phyloP scores from a whole-genome alignment of 306 rosid species.

The Prunus mira region DNA sequence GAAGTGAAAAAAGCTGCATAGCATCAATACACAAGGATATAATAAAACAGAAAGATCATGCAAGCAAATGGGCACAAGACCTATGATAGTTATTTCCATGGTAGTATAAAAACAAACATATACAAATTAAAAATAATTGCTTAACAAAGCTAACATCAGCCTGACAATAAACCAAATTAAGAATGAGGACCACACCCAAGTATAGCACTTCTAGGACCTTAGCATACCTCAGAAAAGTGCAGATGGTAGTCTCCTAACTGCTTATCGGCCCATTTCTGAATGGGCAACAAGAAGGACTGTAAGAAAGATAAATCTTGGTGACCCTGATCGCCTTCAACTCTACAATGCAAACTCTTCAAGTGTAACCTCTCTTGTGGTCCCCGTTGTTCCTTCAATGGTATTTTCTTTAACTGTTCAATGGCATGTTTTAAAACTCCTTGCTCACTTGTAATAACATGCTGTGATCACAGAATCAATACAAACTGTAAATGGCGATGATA shows the following conservation, averaged over 20 bases:
- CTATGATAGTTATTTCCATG: neutral
- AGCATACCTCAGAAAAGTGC: constrained; percentile 81
- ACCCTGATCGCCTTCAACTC: constrained; percentile 53
- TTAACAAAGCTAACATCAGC: neutral
- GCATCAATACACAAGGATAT: neutral
- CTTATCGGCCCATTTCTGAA: constrained; percentile 84
- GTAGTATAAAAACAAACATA: neutral
- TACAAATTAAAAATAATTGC: neutral
- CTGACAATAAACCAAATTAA: neutral
- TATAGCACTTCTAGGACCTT: constrained; percentile 17
- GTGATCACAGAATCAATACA: constrained; percentile 23
- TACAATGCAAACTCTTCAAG: constrained; percentile 70
- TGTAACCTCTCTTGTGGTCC: constrained; percentile 92
- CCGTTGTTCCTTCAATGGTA: constrained; percentile 91
- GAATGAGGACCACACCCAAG: constrained; percentile 7
- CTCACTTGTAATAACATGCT: constrained; percentile 90
- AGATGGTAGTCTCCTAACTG: constrained; percentile 92
- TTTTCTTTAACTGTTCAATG: constrained; percentile 83
- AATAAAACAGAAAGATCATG: neutral
- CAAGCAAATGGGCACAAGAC: neutral
- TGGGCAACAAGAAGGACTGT: constrained; percentile 77
- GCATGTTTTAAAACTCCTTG: constrained; percentile 79
- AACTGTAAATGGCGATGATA: neutral
- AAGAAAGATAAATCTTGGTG: constrained; percentile 68
- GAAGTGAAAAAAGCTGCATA: neutral